A percentile compares a stretch with the other conserved stretches of the same genome.
Evolutionary conservation across 768 basidiomycete species (phyloP).

Genomic region (Phylloporus scabripes): DNA sequence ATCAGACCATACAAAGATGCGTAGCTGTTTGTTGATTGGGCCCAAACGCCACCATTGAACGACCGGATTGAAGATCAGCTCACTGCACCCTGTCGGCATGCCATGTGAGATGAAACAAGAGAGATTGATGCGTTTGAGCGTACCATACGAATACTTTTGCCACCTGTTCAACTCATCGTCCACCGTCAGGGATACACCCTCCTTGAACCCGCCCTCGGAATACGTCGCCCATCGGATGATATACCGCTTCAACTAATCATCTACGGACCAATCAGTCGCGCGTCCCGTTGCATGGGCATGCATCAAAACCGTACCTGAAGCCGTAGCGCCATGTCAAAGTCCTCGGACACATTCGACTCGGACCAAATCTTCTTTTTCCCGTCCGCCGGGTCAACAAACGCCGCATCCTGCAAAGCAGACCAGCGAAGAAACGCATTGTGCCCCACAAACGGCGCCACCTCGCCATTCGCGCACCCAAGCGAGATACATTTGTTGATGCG

Average conservation of each 20-base stretch:
- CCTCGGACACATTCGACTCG: conserved; percentile 61
- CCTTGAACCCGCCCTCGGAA: conserved; percentile 82
- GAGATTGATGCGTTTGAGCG: conserved; percentile 1
- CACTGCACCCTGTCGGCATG: conserved; percentile 28
- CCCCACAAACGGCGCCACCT: conserved; percentile 73
- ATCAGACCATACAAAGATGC: conserved; percentile 69
- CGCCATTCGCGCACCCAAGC: conserved; percentile 72
- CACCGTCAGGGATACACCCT: conserved; percentile 87
- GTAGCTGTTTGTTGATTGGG: conserved; percentile 79
- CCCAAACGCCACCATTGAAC: conserved; percentile 71
- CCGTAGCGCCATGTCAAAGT: conserved; percentile 62
- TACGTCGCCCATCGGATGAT: conserved; percentile 70
- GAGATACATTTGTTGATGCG: conserved; percentile 84
- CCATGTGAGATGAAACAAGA: conserved; percentile 12
- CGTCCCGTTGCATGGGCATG: not conserved
- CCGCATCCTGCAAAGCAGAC: conserved; percentile 83
- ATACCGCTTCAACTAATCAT: conserved; percentile 17
- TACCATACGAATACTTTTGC: conserved; percentile 83
- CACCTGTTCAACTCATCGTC: conserved; percentile 93
- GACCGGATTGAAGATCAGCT: conserved; percentile 83
- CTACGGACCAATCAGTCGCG: not conserved
- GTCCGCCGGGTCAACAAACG: conserved; percentile 51
- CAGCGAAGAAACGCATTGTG: conserved; percentile 90
- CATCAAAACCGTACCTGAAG: conserved; percentile 38
- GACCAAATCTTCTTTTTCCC: conserved; percentile 72